Evolutionary conservation across 202 grass and related monocot genomes (phyloP), one percentile per base, ranked within the genome.

Genomic region (Saccharum hybrid): DNA sequence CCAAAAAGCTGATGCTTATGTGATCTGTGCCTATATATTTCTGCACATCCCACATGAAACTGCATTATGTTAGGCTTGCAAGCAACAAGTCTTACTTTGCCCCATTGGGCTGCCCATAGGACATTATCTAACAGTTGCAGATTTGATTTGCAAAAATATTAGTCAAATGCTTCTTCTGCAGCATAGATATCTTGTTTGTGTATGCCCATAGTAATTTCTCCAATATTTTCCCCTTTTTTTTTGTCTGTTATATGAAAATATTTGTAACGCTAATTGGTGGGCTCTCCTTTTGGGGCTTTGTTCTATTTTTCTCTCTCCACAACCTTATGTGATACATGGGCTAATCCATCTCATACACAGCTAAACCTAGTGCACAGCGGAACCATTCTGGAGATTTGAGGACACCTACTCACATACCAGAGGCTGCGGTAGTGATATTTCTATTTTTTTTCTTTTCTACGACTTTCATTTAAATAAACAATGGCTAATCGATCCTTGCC

Each of bases 321-420:
- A 38, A 75, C 5, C 33, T 70, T 57, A 84, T 75, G 63, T 85
- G 22, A 74, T 80, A 40, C 19, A 11, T 71, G 31, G n/a, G 18
- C 49, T 70, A 73, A 72, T 80, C 28, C 46, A 85, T 90, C 71
- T 92, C 34, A 80, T 78, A 84, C 66, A 68, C 93, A 99, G 97
- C 77, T 68, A 99, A 99, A 88, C 30, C 87, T 78, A 94, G 87
- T 86, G 40, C 82, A 83, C 75, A 77, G 61, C 74, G 93, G 79
- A 94, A 82, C 72, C 88, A 87, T 88, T 83, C 83, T 63, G 91
- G 92, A 48, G 96, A 96, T 90, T 79, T 94, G 74, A 96, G 88
- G 75, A 96, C 86, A 90, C 86, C 91, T 36, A 82, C 89, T 68
- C 94, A 92, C 66, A 88, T 93, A 63, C 88, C 93, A 71, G 91